A percentile compares a stretch with the other conserved stretches of the same genome.
Conservation (phyloP, 108 stramenopile genomes). For the Skeletonema costatum region DNA sequence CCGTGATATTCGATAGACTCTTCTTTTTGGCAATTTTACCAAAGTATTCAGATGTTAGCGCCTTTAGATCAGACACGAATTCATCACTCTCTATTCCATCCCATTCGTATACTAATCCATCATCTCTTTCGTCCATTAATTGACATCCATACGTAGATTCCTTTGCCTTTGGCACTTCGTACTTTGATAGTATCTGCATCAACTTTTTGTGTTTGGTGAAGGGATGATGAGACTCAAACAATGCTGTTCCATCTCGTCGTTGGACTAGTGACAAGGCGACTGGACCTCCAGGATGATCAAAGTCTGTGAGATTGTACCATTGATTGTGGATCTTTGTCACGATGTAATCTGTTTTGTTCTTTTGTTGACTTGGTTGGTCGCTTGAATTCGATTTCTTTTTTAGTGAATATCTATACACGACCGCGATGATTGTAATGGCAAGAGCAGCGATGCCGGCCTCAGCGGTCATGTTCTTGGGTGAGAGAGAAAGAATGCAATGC, state of each 20-base stretch:
- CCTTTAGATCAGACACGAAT: conserved; percentile 44
- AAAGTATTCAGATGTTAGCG: conserved; percentile 38
- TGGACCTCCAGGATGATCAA: conserved; percentile 62
- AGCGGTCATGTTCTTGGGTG: neutral
- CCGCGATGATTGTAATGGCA: too few species aligned
- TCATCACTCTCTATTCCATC: conserved; percentile 43
- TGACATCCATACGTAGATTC: conserved; percentile 15
- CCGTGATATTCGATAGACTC: conserved; percentile 9
- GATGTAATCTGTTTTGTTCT: conserved; percentile 19
- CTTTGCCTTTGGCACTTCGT: conserved; percentile 27
- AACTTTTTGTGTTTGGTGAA: conserved; percentile 33
- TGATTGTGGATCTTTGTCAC: conserved; percentile 42
- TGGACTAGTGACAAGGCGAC: conserved; percentile 49
- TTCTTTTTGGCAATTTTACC: conserved; percentile 44
- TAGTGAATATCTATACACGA: too few species aligned
- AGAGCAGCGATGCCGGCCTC: too few species aligned
- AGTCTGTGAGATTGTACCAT: conserved; percentile 58
- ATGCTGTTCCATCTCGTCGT: conserved; percentile 50
- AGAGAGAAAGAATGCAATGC: neutral
- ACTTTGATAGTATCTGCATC: conserved; percentile 47
- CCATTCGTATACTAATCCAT: conserved; percentile 56
- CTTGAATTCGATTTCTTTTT: neutral
- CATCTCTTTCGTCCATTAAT: conserved; percentile 38
- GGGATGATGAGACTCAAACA: conserved; percentile 63
- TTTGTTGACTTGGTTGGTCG: neutral